A percentile compares a stretch with the other conserved stretches of the same genome.
Evolutionary conservation across 306 rosid genomes (phyloP).

Genomic region (Quercus glauca): DNA sequence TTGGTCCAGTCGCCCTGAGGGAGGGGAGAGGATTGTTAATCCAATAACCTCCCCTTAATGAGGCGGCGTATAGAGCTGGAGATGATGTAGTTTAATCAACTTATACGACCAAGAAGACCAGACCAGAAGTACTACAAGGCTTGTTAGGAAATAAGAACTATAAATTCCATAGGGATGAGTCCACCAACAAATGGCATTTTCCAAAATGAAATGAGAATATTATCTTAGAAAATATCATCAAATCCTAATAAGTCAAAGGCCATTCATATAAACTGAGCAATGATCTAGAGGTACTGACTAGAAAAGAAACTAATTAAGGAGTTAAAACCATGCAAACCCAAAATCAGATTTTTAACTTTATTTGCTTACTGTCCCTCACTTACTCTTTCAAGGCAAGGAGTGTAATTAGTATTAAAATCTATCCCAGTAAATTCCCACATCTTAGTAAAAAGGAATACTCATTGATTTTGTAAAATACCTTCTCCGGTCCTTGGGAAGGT

Average conservation of each 20-base stretch:
- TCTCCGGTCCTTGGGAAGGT: slow-evolving; percentile 85
- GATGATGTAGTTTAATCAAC: too few species aligned
- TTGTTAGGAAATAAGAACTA: too few species aligned
- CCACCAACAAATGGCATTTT: background rate
- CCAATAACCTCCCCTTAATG: too few species aligned
- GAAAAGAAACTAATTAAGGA: background rate
- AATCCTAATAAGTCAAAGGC: background rate
- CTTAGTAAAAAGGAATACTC: background rate
- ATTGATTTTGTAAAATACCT: slow-evolving; percentile 43
- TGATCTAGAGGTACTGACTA: background rate
- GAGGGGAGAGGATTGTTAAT: too few species aligned
- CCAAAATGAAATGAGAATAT: background rate
- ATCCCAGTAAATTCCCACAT: background rate
- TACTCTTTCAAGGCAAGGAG: background rate
- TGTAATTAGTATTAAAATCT: background rate
- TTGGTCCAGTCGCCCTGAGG: too few species aligned
- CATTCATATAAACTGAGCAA: background rate
- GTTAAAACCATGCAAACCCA: background rate
- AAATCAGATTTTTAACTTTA: background rate
- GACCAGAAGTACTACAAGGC: too few species aligned
- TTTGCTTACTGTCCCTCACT: background rate
- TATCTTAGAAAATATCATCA: background rate
- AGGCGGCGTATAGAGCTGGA: too few species aligned
- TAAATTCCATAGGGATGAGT: background rate
- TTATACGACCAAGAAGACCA: too few species aligned